Evolutionary conservation across 495 filamentous ascomycete species (phyloP).

Genomic region (Penicillium argentinense): DNA sequence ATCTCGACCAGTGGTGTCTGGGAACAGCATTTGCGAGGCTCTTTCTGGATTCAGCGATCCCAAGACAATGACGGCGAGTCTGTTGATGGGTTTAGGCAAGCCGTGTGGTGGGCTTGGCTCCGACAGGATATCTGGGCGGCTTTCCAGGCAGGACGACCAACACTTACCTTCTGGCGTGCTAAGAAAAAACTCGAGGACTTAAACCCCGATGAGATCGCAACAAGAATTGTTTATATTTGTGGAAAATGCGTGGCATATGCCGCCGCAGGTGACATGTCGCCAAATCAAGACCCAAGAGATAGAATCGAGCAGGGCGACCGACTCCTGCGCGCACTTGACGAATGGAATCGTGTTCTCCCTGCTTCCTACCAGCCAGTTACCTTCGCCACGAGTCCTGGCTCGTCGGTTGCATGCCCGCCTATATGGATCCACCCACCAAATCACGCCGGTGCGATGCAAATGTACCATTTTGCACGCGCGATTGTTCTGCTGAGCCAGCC

Average conservation of each 20-base stretch:
- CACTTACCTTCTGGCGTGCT: conserved; percentile 26
- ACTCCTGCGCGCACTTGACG: background rate
- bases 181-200: conserved; percentile 14
- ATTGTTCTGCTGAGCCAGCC: background rate
- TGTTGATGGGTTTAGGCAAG: conserved; percentile 21
- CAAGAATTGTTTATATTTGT: background rate
- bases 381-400: background rate
- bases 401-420: background rate
- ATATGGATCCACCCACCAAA: background rate
- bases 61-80: conserved; percentile 29
- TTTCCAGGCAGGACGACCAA: conserved; percentile 25
- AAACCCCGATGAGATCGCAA: conserved; percentile 10
- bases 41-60: conserved; percentile 29
- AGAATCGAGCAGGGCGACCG: background rate
- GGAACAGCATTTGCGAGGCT: conserved; percentile 29
- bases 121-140: conserved; percentile 32
- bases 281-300: background rate
- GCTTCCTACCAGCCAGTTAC: background rate
- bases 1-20: conserved; percentile 22
- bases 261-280: background rate
- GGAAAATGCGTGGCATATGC: background rate
- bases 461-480: background rate
- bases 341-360: background rate
- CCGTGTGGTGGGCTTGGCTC: conserved; percentile 33
- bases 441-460: background rate